Evolutionary conservation across 306 rosid species (phyloP), one percentile per base, ranked within the genome.

Genomic region (Parietaria judaica): DNA sequence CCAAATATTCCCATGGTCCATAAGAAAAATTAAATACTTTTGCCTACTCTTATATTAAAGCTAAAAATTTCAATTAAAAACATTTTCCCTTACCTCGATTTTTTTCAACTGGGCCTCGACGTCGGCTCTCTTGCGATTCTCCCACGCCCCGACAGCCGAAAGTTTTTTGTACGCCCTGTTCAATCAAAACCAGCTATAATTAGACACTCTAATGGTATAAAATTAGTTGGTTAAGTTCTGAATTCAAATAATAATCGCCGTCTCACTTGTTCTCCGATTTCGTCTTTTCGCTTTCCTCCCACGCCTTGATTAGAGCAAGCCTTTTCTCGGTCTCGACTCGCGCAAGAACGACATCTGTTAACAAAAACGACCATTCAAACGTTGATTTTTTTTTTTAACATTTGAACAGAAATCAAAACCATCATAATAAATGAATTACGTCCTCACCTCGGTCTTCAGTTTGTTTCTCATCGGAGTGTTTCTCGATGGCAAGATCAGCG

Each of bases 201-300:
- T 35, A 36, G 60, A 54, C 38, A 12, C 61, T 17, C 52, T 45
- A 59, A 23, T 46, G 14, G 11, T 11, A 6, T 3, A 34, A 54
- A 8, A 43, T 14, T n/a, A 5, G 48, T 14, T 47, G 0, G 17
- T 41, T 64, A 35, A 49, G 37, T 35, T 17, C 37, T 36, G 56
- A 56, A 8, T 47, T 34, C 51, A 34, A 12, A 14, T 11, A 13
- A 39, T 41, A 5, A 41, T 41, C 45, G 3, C 6, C 1, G 13
- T n/a, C 79, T 71, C 79, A 77, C 97, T 81, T 90, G 76, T 85
- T 90, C 59, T 85, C 96, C 31, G 81, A 84, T 65, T 76, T 86
- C 44, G 94, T 81, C 77, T 90, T 90, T 47, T 90, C 96, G 71
- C 87, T 87, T 69, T 90, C 96, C 70, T 87, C 97, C 97, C 97